Conservation (phyloP, 345 rosid species). For the Stellera chamaejasme region DNA sequence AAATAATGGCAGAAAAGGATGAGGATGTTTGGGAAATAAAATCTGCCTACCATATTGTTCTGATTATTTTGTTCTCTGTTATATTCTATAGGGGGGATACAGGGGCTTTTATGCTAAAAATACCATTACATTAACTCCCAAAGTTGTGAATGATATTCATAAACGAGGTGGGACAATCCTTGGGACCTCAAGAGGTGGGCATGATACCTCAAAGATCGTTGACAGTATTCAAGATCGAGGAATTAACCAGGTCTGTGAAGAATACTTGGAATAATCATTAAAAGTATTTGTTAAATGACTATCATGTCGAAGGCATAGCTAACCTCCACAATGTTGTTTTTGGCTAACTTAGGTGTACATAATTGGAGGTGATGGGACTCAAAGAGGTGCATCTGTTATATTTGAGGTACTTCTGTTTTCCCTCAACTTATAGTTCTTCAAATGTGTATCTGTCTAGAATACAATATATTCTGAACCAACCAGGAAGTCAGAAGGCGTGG, state of each 20-base stretch:
- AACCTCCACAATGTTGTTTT: not conserved
- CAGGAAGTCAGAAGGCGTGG: slow-evolving; percentile 79
- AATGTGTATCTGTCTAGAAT: too few relatives aligned
- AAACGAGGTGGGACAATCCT: slow-evolving; percentile 90
- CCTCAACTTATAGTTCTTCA: not conserved
- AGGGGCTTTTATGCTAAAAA: slow-evolving; percentile 83
- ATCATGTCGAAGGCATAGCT: not conserved
- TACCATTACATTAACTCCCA: slow-evolving; percentile 57
- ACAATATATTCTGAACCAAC: not conserved
- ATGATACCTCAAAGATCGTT: slow-evolving; percentile 77
- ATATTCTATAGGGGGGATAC: slow-evolving; percentile 67
- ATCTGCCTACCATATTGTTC: not conserved
- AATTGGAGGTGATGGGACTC: slow-evolving; percentile 94
- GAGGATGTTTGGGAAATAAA: not conserved
- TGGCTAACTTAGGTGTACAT: slow-evolving; percentile 51
- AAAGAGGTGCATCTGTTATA: slow-evolving; percentile 74
- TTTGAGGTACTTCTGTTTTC: slow-evolving; percentile 46
- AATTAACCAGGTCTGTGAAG: slow-evolving; percentile 61
- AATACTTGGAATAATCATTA: not conserved
- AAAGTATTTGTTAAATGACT: not conserved
- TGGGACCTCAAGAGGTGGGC: slow-evolving; percentile 86
- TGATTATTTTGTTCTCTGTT: not conserved
- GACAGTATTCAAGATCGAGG: slow-evolving; percentile 97
- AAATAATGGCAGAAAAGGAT: not conserved
- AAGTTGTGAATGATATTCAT: slow-evolving; percentile 75